Base-by-base conservation (phyloP, 2,329 filamentous ascomycete genomes). In the Verticillium dahliae region DNA sequence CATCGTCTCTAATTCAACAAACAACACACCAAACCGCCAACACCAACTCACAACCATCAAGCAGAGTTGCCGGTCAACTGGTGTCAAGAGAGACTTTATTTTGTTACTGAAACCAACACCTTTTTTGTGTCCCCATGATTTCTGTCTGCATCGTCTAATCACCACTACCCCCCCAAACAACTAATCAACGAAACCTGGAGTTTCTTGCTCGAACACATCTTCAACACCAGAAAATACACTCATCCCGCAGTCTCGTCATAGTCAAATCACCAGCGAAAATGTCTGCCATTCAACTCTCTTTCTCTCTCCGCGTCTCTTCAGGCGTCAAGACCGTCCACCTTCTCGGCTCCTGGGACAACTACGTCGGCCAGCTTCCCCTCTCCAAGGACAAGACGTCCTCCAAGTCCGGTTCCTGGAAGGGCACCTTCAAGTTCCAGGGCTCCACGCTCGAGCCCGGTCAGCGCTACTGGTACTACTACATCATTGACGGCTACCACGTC, bases 391-490 rank as follows among this genome's bases (percentile, higher is more conserved):
- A 86, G 81, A 80, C 82, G 73, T 85, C 89, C 57, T 88, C 89
- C 79, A 97, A 97, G 83, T 87, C 90, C 62, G 92, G 92, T 74
- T 90, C 90, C 69, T 98, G 94, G 92, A 91, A 93, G 76, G 95
- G 94, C 73, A 96, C 92, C 72, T 97, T 99, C 84, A 90, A 92
- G 80, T 97, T 99, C 81, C 90, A 95, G 80, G 90, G 89, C 74
- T 80, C 86, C 65, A 94, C 91, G 63, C 85, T 98, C 71, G 88
- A 94, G 82, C 83, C 91, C 70, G 92, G 94, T 75, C 88, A 91
- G 75, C 89, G 94, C 75, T 98, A 98, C 87, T 99, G 95, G 95
- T 99, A 98, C 88, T 99, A 99, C 87, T 99, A 97, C 85, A 97
- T 98, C 87, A 95, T 98, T 77, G 95, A 99, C 77, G 95, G 95